Evolutionary conservation across 116 monocot genomes (phyloP), one percentile per base, ranked within the genome.

Genomic region (Phalaenopsis hybrid): DNA sequence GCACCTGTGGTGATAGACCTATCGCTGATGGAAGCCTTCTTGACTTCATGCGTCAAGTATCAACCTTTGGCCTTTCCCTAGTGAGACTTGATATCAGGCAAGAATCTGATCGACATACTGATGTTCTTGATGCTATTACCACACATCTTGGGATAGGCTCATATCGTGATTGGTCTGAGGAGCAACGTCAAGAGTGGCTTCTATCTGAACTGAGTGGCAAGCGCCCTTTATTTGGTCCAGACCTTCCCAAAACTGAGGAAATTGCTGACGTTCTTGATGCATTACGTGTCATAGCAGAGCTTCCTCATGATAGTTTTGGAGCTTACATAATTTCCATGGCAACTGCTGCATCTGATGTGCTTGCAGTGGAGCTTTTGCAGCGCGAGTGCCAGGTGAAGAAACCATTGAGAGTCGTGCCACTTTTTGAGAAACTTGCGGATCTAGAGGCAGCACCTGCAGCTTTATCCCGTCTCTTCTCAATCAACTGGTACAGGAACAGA

Each of bases 241-340:
- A 96, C 78, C 85, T 96, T 37, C 96, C 96, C 23, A 88, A 91
- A 81, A 94, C 96, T 17, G 96, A 96, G 51, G 96, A 96, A 86
- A 87, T 96, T 85, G 88, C 88, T 79, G 94, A 96, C 75, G 96
- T 94, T 16, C 82, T 96, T 44, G 92, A 91, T 18, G 92, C 96
- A 57, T 86, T 96, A 3, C 84, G 92, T 79, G 94, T 96, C 52
- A 86, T 96, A 79, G 75, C 96, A 45, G 94, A 96, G 57, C 94
- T 96, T 81, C 96, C 94, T 63, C 57, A 91, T 70, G 96, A 96
- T 75, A 91, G 79, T 75, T 96, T 96, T 86, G 96, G 94, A 6
- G 94, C 96, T 11, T 96, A 97, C 80, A 91, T 97, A 74, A 97
- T 97, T 70, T 97, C 96, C 45, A 97, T 97, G 96, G 96, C 96